Evolutionary conservation across 2,329 filamentous ascomycete genomes (phyloP).

Genomic region (Daldinia sp.): DNA sequence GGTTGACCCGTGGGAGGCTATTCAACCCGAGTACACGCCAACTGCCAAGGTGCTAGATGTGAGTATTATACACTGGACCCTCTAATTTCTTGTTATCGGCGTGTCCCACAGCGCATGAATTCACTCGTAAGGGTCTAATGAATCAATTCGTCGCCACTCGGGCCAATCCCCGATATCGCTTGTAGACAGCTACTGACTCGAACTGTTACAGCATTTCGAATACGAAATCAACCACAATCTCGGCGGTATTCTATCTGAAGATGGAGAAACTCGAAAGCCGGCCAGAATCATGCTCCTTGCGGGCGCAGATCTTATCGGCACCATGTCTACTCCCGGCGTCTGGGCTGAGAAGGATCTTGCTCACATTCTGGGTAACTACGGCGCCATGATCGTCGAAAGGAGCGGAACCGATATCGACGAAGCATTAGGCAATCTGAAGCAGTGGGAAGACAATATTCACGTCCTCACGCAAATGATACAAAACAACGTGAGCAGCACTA

Average conservation of each 20-base stretch:
- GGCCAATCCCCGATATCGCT: background rate
- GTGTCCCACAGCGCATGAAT: background rate
- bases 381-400: slow-evolving; percentile 85
- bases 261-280: slow-evolving; percentile 72
- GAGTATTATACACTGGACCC: slow-evolving; percentile 22
- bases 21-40: slow-evolving; percentile 85
- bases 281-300: slow-evolving; percentile 85
- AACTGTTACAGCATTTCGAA: slow-evolving; percentile 74
- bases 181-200: slow-evolving; percentile 17
- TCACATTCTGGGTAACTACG: slow-evolving; percentile 86
- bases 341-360: slow-evolving; percentile 89
- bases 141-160: slow-evolving; percentile 12
- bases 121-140: slow-evolving; percentile 1
- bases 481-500: slow-evolving; percentile 84
- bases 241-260: slow-evolving; percentile 76
- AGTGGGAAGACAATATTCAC: slow-evolving; percentile 87
- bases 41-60: slow-evolving; percentile 86
- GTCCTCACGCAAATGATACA: slow-evolving; percentile 90
- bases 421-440: slow-evolving; percentile 82
- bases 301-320: slow-evolving; percentile 80
- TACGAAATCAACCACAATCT: slow-evolving; percentile 86
- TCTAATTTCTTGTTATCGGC: slow-evolving; percentile 4
- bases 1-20: slow-evolving; percentile 91
- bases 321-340: slow-evolving; percentile 78
- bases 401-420: slow-evolving; percentile 90